Conservation (phyloP, 768 basidiomycete species). For the Russula dissimulans region DNA sequence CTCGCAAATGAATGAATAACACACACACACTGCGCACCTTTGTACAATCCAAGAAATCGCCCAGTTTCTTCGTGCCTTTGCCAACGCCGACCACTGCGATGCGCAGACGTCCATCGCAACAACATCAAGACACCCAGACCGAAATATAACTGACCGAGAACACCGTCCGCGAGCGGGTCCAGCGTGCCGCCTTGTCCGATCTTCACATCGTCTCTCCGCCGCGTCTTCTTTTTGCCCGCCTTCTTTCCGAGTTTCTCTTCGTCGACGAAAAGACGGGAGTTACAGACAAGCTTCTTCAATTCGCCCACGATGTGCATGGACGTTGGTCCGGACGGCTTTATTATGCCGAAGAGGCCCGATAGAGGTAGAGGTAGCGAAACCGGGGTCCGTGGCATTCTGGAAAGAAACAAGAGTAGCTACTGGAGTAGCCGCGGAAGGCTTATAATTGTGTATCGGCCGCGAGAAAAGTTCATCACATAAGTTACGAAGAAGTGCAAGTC, state of each 20-base stretch:
- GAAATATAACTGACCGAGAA: conserved; percentile 52
- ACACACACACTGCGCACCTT: conserved; percentile 46
- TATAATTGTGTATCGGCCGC: neutral
- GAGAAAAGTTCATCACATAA: no score
- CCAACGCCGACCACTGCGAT: conserved; percentile 76
- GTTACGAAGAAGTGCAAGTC: neutral
- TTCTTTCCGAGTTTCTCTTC: conserved; percentile 44
- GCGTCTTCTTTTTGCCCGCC: conserved; percentile 37
- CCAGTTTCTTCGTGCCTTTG: conserved; percentile 81
- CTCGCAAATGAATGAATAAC: neutral
- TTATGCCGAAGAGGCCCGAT: conserved; percentile 77
- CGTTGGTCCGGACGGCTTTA: conserved; percentile 87
- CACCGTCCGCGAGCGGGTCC: conserved; percentile 94
- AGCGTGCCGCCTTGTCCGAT: conserved; percentile 92
- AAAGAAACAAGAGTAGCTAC: no score
- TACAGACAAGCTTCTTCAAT: conserved; percentile 68
- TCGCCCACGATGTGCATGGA: conserved; percentile 87
- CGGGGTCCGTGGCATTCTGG: conserved; percentile 1
- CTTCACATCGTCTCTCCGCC: conserved; percentile 47
- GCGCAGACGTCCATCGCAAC: neutral
- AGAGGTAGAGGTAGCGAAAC: conserved; percentile 53
- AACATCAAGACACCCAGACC: neutral
- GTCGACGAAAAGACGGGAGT: conserved; percentile 72
- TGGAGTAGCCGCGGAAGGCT: neutral
- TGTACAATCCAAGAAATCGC: conserved; percentile 75